Evolutionary conservation across 345 rosid genomes (phyloP), one percentile per base, ranked within the genome.

Genomic region (Laguncularia racemosa): DNA sequence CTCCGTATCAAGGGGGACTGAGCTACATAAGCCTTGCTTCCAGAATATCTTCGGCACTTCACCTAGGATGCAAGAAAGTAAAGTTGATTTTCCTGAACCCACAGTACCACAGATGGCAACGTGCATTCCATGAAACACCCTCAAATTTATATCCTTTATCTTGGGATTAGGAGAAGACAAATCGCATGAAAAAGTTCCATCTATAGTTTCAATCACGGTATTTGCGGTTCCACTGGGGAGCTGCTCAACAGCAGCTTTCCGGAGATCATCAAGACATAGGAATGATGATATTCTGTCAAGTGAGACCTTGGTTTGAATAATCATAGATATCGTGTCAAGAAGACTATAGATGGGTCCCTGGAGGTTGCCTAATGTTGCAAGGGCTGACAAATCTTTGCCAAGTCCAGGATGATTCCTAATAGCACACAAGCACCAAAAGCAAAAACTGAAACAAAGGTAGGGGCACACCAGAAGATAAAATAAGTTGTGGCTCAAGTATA

Each of bases 161-260:
- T 70, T 68, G 44, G 70, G 61, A 28, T 54, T 50, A 33, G 9
- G 40, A 7, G 40, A 33, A 13, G 70, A 48, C n/a, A 56, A 20
- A 56, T 75, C 71, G 76, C 79, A 75, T 5, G 76, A 62, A 52
- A 67, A 75, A 16, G 57, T 65, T n/a, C 73, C 80, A 53, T 65
- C 56, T 51, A 38, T 55, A 26, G 68, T 59, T 61, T 68, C 77
- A 46, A 73, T 17, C 58, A 58, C 49, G 16, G 58, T 44, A 38
- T 65, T 62, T 17, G 73, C 56, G 40, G 66, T 61, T 17, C 70
- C 73, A 23, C 15, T 28, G 2, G 64, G 60, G 20, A 60, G 63
- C 62, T 12, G 69, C 65, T 73, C 68, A 2, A 65, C 48, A 61
- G 49, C 71, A 58, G 65, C 56, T 46, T 56, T 13, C 59, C 45